Evolutionary conservation across 495 filamentous ascomycete species (phyloP), one percentile per base, ranked within the genome.

Genomic region (Lindgomyces ingoldianus): DNA sequence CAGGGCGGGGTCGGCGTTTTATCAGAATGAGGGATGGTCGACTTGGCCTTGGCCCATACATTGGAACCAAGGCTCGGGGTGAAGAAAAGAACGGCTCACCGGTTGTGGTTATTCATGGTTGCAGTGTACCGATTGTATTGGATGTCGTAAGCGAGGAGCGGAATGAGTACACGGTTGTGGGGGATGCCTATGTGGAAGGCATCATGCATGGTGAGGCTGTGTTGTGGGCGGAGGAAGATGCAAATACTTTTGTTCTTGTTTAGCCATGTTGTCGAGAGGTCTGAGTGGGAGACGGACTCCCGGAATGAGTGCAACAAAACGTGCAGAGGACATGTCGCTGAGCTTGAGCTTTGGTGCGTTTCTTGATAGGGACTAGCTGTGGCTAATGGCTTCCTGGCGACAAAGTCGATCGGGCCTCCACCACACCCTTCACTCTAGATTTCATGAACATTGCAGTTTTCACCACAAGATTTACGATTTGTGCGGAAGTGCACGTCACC

Each of bases 151-250:
- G 46, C 12, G 54, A 46, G 21, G 22, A 29, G 12, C n/a, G 21
- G 33, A 46, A 25, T 3, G 54, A 57, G 54, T 57, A 46, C 12
- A 46, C 25, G 19, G 33, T 57, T 4, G 19, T 57, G 6, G 54
- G 33, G 2, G 54, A 57, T 41, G 44, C 33, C 18, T 57, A 57
- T 57, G 39, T 57, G 3, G 54, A 57, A 39, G 33, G 54, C 12
- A 22, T 57, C 12, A 57, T 57, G 33, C 41, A 6, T 44, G 54
- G 54, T 1, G 54, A 57, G 41, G 54, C 10, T 26, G 54, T 45
- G 54, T 16, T 21, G 51, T 24, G 26, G 51, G 42, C 3, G 27
- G 48, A 51, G 19, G n/a, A n/a, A n/a, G 14, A 51, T 9, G 48
- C 19, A 14, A 24, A 51, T 4, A 10, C 22, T 4, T 51, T 51